Evolutionary conservation across 2,329 filamentous ascomycete species (phyloP).

Genomic region (Cladophialophora yegresii): DNA sequence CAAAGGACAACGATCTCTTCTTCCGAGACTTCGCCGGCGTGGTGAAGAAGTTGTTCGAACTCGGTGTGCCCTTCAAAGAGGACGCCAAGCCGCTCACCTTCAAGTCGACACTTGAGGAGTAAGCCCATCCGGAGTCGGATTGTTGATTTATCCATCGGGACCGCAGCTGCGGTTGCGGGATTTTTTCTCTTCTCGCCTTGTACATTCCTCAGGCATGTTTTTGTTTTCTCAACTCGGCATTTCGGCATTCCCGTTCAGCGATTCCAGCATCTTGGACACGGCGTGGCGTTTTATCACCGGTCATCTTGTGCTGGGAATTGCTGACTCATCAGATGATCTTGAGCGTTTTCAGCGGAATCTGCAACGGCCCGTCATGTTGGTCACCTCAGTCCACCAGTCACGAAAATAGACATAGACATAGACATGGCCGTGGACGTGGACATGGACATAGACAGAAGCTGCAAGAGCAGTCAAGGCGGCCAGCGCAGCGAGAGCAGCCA

Average conservation of each 20-base stretch:
- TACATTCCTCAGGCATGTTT: not conserved
- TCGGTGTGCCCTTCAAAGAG: conserved; percentile 84
- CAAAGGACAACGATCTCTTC: conserved; percentile 85
- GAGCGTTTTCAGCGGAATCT: not conserved
- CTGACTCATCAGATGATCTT: not conserved
- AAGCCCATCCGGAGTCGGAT: not conserved
- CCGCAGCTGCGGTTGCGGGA: not conserved
- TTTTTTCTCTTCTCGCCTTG: not conserved
- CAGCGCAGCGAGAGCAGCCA: not conserved
- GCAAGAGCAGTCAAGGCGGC: not conserved
- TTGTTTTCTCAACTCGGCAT: not conserved
- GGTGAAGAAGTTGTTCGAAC: conserved; percentile 81
- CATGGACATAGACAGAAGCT: not conserved
- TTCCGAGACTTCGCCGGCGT: conserved; percentile 89
- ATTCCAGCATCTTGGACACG: not conserved
- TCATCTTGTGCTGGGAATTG: not conserved
- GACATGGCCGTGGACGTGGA: no score
- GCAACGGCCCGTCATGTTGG: not conserved
- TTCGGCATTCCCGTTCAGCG: not conserved
- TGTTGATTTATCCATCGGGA: not conserved
- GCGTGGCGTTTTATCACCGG: not conserved
- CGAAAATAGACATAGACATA: not conserved
- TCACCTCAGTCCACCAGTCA: no score
- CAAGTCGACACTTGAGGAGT: conserved; percentile 55
- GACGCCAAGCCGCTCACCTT: conserved; percentile 64